These are phyloP conservation scores for Epichloe amarillans DNA, from an alignment of 2,329 filamentous ascomycete species.

Conservation along the genomic window DNA sequence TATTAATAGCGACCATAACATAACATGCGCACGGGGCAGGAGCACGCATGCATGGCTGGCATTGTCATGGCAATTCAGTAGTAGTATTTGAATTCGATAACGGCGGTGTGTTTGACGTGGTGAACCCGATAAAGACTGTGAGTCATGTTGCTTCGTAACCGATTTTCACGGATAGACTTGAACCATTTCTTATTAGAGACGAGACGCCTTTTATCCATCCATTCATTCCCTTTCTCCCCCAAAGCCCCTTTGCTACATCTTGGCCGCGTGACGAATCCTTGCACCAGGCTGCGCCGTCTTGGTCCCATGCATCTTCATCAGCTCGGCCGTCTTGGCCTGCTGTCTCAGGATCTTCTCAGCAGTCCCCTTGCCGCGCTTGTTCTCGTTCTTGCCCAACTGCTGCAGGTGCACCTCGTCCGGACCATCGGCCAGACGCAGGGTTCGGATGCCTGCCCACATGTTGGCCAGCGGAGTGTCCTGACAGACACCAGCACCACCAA, in stretches of 20 bases:
- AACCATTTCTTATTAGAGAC: not conserved
- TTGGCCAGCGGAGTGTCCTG: conserved; percentile 87
- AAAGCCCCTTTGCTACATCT: conserved; percentile 23
- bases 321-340: conserved; percentile 47
- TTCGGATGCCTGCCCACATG: conserved; percentile 71
- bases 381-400: conserved; percentile 72
- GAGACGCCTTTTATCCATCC: not conserved
- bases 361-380: conserved; percentile 50
- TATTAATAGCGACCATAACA: not conserved
- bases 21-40: no score
- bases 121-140: not conserved
- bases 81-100: not conserved
- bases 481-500: conserved; percentile 78
- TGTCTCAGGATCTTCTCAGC: conserved; percentile 51
- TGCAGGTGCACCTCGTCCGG: conserved; percentile 90
- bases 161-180: not conserved
- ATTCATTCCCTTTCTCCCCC: not conserved
- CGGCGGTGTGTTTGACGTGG: conserved; percentile 3
- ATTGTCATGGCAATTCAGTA: not conserved
- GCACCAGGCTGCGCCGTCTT: conserved; percentile 35
- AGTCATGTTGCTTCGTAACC: not conserved
- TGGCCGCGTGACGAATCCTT: conserved; percentile 33
- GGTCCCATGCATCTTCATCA: conserved; percentile 47
- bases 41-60: not conserved
- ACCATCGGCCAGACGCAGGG: conserved; percentile 77